phyloP scores from a whole-genome alignment of 2,329 filamentous ascomycete genomes.

The Arachnomyces sp. region DNA sequence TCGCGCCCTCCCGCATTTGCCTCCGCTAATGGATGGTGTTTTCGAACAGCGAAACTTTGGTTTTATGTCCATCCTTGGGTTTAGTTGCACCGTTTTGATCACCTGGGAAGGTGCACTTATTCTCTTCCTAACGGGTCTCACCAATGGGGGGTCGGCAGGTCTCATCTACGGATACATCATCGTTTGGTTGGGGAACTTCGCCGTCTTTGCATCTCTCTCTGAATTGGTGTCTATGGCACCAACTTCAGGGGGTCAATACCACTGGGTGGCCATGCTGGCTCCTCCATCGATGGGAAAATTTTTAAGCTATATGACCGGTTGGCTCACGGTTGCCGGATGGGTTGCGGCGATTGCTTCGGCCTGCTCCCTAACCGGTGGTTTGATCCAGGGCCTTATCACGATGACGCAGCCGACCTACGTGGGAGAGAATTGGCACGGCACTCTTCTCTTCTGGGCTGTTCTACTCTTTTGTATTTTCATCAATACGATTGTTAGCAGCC shows the following conservation, averaged over 20 bases:
- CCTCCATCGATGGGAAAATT: constrained; percentile 25
- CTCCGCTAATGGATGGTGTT: background rate
- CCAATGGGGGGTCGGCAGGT: constrained; percentile 27
- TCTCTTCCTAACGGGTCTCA: constrained; percentile 16
- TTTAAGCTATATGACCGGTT: constrained; percentile 31
- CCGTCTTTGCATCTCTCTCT: constrained; percentile 31
- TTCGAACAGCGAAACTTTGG: constrained; percentile 20
- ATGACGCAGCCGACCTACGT: constrained; percentile 25
- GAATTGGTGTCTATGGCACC: constrained; percentile 35
- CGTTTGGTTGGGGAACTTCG: constrained; percentile 29
- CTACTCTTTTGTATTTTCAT: constrained; percentile 40
- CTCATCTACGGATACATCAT: constrained; percentile 31
- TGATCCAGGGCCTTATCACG: constrained; percentile 28
- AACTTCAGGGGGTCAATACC: constrained; percentile 33
- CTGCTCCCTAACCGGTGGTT: constrained; percentile 25
- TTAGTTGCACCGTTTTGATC: constrained; percentile 29
- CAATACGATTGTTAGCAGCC: constrained; percentile 40
- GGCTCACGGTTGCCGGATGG: constrained; percentile 32
- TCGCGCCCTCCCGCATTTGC: background rate
- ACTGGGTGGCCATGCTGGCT: constrained; percentile 34
- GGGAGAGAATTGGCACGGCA: constrained; percentile 28
- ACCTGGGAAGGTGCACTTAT: constrained; percentile 28
- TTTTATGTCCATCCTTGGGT: constrained; percentile 30
- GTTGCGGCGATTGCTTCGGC: constrained; percentile 27
- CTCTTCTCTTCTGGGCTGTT: constrained; percentile 43